A percentile compares a stretch with the other conserved stretches of the same genome.
These are phyloP conservation scores for Coemansia sp. DNA, from an alignment of 192 early-diverging fungal genomes.

Conservation along the genomic window DNA sequence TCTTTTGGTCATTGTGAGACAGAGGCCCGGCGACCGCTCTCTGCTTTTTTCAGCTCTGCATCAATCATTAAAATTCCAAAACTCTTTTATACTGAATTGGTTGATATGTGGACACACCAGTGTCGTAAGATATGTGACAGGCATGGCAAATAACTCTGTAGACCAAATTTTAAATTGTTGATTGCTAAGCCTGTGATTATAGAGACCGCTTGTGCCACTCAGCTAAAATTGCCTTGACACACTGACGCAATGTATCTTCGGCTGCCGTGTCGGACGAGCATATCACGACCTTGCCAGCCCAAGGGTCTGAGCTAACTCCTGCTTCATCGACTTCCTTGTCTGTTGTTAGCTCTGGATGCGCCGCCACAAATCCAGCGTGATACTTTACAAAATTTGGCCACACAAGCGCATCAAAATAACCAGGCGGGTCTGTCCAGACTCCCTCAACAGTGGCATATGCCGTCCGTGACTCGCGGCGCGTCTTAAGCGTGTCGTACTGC, in stretches of 20 bases:
- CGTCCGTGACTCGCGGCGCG: slow-evolving; percentile 63
- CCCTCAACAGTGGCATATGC: slow-evolving; percentile 81
- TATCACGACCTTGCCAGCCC: slow-evolving; percentile 12
- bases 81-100: too few species aligned
- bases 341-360: slow-evolving; percentile 15
- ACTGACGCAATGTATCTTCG: slow-evolving; percentile 14
- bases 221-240: slow-evolving; percentile 19
- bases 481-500: slow-evolving; percentile 62
- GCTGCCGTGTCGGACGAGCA: slow-evolving; percentile 44
- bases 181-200: not conserved
- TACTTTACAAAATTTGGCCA: slow-evolving; percentile 71
- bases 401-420: slow-evolving; percentile 74
- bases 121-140: too few species aligned
- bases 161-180: too few species aligned
- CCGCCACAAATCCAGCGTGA: slow-evolving; percentile 22
- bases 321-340: not conserved
- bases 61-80: too few species aligned
- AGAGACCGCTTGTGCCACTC: slow-evolving; percentile 16
- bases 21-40: too few species aligned
- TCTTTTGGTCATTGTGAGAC: too few species aligned
- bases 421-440: slow-evolving; percentile 73
- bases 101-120: too few species aligned
- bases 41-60: too few species aligned
- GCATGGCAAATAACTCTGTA: too few species aligned
- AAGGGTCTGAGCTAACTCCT: not conserved